phyloP scores from a whole-genome alignment of 2,329 filamentous ascomycete genomes.

The Ophiosphaerella korrae region DNA sequence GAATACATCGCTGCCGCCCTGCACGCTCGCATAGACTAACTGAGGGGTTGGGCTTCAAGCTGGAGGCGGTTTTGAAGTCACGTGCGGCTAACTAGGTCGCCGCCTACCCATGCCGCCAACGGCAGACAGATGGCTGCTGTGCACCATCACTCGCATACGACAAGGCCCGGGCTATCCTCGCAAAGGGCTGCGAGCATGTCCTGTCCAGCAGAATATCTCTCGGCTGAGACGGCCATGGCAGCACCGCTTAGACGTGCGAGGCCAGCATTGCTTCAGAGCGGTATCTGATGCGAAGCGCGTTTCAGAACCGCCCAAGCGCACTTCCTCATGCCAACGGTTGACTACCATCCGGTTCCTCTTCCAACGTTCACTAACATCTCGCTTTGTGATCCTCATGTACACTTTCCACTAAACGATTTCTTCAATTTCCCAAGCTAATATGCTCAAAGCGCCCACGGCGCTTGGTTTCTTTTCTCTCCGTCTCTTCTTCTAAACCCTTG shows the following conservation, averaged over 20 bases:
- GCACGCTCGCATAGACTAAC: not conserved
- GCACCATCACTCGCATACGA: conserved; percentile 6
- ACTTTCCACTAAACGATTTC: conserved; percentile 29
- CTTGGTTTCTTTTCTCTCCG: conserved; percentile 34
- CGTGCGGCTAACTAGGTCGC: not conserved
- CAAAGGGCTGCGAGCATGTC: conserved; percentile 12
- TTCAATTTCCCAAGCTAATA: conserved; percentile 41
- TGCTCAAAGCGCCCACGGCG: conserved; percentile 43
- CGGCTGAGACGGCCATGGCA: conserved; percentile 40
- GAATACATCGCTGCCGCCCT: not conserved
- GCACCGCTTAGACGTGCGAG: conserved; percentile 31
- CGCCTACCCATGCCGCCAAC: too few species aligned
- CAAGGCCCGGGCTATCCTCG: conserved; percentile 5
- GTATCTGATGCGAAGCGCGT: conserved; percentile 42
- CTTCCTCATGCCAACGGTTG: conserved; percentile 44
- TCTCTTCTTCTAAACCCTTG: conserved; percentile 37
- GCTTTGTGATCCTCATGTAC: conserved; percentile 29
- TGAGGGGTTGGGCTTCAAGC: not conserved
- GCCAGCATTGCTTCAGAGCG: conserved; percentile 46
- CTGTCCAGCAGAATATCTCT: conserved; percentile 17
- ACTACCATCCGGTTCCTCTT: conserved; percentile 32
- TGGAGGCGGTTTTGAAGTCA: not conserved
- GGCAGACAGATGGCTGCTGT: too few species aligned
- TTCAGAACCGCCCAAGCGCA: conserved; percentile 43
- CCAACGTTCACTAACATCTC: conserved; percentile 31